Evolutionary conservation across 495 filamentous ascomycete genomes (phyloP), one percentile per base, ranked within the genome.

Genomic region (Chaetomium fimeti): DNA sequence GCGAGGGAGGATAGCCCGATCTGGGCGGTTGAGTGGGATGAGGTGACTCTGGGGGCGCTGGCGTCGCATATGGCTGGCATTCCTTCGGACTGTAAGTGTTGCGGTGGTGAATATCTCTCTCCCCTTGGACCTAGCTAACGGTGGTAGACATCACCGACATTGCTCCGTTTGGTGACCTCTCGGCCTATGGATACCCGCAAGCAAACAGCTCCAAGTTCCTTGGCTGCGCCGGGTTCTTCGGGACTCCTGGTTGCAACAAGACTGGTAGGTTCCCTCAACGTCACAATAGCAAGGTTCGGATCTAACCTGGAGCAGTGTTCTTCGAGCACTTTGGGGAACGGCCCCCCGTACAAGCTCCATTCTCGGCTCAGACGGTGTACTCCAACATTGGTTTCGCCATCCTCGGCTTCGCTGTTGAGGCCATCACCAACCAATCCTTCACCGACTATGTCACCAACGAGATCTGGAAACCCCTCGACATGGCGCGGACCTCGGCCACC

Each of bases 321-420:
- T 76, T 77, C 56, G 57, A 70, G 40, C 70, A 70, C 27, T 75
- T 79, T 38, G 72, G 69, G 0, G 64, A 72, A 59, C 71, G 74
- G 1, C 70, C 78, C 9, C 76, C 76, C 0, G 73, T 76, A 11
- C 76, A 76, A 28, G 68, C 68, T 8, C 69, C 77, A 0, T 76
- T 71, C 36, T 74, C 72, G 8, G 73, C 70, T 0, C 55, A 64
- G 38, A 73, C 79, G 5, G 73, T 77, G 11, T 81, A 80, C 59
- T 79, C 74, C 12, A 81, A 81, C 57, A 68, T 73, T 9, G 78
- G 71, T 6, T 77, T 75, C 47, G 65, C 72, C 45, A 73, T 80
- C 28, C 68, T 82, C 9, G 70, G 69, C 12, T 74, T 76, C 32
- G 78, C 73, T 3, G 60, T 80, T 0, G 77, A 79, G 57, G 63